These are phyloP conservation scores for Apiospora malaysiana DNA, from an alignment of 2,329 filamentous ascomycete species.

Conservation along the genomic window DNA sequence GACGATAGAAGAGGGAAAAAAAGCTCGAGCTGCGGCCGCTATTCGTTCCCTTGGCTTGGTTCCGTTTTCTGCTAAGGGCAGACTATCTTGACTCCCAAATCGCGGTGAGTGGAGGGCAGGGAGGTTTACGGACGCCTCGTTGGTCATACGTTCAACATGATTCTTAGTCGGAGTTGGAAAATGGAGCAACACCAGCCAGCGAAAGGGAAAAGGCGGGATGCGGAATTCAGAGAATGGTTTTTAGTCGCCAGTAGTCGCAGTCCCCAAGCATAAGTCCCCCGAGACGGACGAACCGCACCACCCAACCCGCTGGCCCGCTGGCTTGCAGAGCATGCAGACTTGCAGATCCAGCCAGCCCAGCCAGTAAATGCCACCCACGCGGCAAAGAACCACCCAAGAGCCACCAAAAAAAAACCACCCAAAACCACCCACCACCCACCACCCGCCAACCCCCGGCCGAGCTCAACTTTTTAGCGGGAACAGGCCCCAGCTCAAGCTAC, in stretches of 20 bases:
- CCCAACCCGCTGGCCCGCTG: not conserved
- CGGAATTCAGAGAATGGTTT: not conserved
- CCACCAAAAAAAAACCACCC: not conserved
- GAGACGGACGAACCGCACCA: not conserved
- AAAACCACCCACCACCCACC: not conserved
- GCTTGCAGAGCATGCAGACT: too few species aligned
- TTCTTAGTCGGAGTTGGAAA: not conserved
- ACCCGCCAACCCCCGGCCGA: conserved; percentile 10
- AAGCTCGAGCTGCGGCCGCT: conserved; percentile 6
- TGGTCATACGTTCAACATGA: conserved; percentile 12
- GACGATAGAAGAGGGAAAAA: not conserved
- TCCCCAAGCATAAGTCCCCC: not conserved
- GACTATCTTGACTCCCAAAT: not conserved
- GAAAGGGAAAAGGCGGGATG: conserved; percentile 8
- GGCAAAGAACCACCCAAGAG: not conserved
- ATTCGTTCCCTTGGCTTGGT: not conserved
- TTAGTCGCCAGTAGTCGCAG: not conserved
- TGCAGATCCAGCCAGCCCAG: not conserved
- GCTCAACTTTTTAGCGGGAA: conserved; percentile 13
- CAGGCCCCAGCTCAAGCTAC: conserved; percentile 17
- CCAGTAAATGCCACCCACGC: conserved; percentile 8
- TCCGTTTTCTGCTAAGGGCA: not conserved
- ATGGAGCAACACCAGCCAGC: not conserved
- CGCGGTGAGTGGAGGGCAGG: not conserved
- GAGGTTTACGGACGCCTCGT: not conserved